phyloP scores from a whole-genome alignment of 1,284 basidiomycete genomes.

The Ustilago trichophora region DNA sequence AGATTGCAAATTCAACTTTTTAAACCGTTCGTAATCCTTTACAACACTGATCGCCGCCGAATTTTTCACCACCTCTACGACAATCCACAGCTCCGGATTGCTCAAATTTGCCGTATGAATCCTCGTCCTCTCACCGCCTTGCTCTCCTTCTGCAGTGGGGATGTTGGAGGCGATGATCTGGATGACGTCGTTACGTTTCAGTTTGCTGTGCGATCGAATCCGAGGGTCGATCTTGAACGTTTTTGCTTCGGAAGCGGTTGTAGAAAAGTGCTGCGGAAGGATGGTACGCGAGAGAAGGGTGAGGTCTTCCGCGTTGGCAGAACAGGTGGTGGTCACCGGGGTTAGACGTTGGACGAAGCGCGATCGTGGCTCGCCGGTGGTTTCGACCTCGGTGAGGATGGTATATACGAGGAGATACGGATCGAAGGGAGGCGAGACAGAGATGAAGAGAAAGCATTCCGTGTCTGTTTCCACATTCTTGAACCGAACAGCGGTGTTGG shows the following conservation, averaged over 20 bases:
- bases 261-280: slow-evolving; percentile 29
- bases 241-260: slow-evolving; percentile 11
- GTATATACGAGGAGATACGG: slow-evolving; percentile 37
- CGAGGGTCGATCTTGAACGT: slow-evolving; percentile 59
- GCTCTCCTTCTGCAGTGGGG: too few relatives aligned
- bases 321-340: slow-evolving; percentile 36
- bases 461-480: slow-evolving; percentile 54
- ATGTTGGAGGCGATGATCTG: slow-evolving; percentile 47
- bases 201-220: slow-evolving; percentile 50
- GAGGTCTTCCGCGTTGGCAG: slow-evolving; percentile 29
- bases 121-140: slow-evolving; percentile 5
- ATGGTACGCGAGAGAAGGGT: slow-evolving; percentile 21
- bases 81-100: slow-evolving; percentile 49
- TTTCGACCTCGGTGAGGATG: slow-evolving; percentile 39
- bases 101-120: slow-evolving; percentile 51
- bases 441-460: slow-evolving; percentile 50
- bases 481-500: too few relatives aligned
- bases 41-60: slow-evolving; percentile 53
- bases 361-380: slow-evolving; percentile 50
- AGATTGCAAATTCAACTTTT: slow-evolving; percentile 52
- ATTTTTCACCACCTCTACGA: slow-evolving; percentile 57
- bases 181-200: slow-evolving; percentile 53
- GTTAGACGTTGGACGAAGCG: slow-evolving; percentile 50
- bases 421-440: slow-evolving; percentile 30
- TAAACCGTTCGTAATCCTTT: slow-evolving; percentile 42